A percentile compares a stretch with the other conserved stretches of the same genome.
Conservation (phyloP, 305 asterid species). For the Fraxinus platypoda region DNA sequence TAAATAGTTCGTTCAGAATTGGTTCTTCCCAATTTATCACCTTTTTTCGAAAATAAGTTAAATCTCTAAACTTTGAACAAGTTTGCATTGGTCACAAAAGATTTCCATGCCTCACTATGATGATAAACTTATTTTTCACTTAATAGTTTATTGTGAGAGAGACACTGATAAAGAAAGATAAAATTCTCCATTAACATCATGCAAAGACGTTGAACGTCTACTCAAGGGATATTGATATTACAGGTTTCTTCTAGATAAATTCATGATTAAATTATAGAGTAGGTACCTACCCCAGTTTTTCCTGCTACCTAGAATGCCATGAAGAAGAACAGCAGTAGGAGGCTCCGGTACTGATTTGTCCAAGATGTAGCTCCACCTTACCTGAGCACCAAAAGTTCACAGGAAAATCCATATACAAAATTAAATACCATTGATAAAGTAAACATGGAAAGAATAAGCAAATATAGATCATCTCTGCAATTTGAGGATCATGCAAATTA, state of each 20-base stretch:
- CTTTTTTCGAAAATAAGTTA: background rate
- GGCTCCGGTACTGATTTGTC: constrained; percentile 75
- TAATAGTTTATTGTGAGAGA: background rate
- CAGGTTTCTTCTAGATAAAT: constrained; percentile 10
- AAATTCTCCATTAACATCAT: constrained; percentile 1
- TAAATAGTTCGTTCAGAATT: background rate
- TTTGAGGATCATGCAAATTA: background rate
- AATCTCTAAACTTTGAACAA: background rate
- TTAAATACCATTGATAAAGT: constrained; percentile 4
- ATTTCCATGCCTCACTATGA: background rate
- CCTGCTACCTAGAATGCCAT: constrained; percentile 96
- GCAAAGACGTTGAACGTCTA: background rate
- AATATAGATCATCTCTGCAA: background rate
- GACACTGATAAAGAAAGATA: background rate
- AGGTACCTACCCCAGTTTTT: constrained; percentile 82
- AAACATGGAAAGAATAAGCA: background rate
- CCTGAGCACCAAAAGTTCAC: constrained; percentile 50
- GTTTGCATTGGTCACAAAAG: background rate
- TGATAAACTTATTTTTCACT: background rate
- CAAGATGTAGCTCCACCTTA: constrained; percentile 88
- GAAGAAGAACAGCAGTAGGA: constrained; percentile 94
- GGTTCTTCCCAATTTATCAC: background rate
- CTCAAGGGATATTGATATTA: background rate
- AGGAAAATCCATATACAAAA: constrained; percentile 8
- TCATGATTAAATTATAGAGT: constrained; percentile 23